Percentiles rank a stretch among this genome's conserved stretches.
Conservation (phyloP, 2,329 filamentous ascomycete genomes). For the Fusarium lyarnte region DNA sequence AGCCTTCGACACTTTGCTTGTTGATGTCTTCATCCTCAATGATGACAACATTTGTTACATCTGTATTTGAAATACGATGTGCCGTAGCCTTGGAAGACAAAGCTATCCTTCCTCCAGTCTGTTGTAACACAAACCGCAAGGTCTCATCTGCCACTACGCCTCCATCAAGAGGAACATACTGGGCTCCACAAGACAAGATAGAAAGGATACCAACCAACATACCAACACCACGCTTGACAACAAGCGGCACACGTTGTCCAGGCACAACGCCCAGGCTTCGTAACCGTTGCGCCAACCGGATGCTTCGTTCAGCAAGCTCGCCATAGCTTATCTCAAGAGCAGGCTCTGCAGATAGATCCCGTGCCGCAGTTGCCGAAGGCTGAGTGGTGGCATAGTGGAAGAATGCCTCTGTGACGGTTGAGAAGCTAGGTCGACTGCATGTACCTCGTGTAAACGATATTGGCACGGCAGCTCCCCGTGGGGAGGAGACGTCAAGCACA, state of each 20-base stretch:
- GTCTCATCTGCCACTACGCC: slow-evolving; percentile 60
- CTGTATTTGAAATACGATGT: slow-evolving; percentile 38
- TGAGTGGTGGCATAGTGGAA: slow-evolving; percentile 49
- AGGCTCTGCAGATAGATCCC: slow-evolving; percentile 45
- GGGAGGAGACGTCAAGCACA: background rate
- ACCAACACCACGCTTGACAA: slow-evolving; percentile 63
- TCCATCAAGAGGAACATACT: slow-evolving; percentile 69
- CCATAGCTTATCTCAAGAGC: slow-evolving; percentile 55
- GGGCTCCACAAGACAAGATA: slow-evolving; percentile 63
- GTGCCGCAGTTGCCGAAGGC: slow-evolving; percentile 52
- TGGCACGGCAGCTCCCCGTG: slow-evolving; percentile 16
- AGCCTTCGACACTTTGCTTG: background rate
- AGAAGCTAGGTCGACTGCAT: slow-evolving; percentile 31
- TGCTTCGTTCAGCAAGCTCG: slow-evolving; percentile 51
- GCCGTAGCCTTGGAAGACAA: slow-evolving; percentile 55
- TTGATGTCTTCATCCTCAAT: slow-evolving; percentile 41
- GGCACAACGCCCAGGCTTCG: slow-evolving; percentile 52
- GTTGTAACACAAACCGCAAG: slow-evolving; percentile 59
- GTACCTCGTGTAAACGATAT: slow-evolving; percentile 36
- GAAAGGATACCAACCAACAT: slow-evolving; percentile 67
- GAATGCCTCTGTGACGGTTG: slow-evolving; percentile 51
- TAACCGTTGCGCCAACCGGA: slow-evolving; percentile 53
- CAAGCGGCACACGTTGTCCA: slow-evolving; percentile 62
- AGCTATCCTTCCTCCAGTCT: slow-evolving; percentile 55
- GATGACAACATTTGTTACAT: slow-evolving; percentile 38